Percentiles rank a stretch among this genome's conserved stretches.
These are phyloP conservation scores for Lichtheimia hyalospora DNA, from an alignment of 371 early-diverging fungal species.

Conservation along the genomic window DNA sequence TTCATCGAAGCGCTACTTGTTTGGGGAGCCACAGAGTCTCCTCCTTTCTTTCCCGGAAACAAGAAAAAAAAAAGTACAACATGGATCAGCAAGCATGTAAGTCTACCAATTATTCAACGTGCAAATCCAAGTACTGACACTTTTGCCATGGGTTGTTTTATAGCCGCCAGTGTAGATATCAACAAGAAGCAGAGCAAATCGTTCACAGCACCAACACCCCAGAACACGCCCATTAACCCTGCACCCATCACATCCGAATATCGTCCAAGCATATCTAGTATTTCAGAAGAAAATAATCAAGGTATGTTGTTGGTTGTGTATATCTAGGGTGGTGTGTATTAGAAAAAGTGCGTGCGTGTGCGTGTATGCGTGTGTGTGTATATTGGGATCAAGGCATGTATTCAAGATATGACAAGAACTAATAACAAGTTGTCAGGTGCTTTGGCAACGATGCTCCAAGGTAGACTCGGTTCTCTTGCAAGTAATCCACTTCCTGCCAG, in stretches of 20 bases:
- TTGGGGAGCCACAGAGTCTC: too few species aligned
- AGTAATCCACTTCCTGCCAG: conserved; percentile 74
- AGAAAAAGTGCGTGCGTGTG: too few species aligned
- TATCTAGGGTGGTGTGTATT: too few species aligned
- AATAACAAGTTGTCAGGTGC: conserved; percentile 10
- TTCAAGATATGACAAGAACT: too few species aligned
- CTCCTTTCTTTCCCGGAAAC: too few species aligned
- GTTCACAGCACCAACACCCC: conserved; percentile 47
- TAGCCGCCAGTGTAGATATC: conserved; percentile 25
- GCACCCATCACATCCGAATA: conserved; percentile 44
- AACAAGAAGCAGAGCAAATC: conserved; percentile 32
- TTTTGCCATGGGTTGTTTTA: not conserved
- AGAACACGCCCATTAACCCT: conserved; percentile 47
- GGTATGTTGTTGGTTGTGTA: too few species aligned
- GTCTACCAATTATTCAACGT: not conserved
- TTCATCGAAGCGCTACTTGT: too few species aligned
- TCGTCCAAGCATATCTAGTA: conserved; percentile 39
- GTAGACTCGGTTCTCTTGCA: conserved; percentile 70
- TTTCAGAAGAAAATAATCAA: conserved; percentile 33
- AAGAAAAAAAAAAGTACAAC: conserved; percentile 23
- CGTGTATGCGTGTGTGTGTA: too few species aligned
- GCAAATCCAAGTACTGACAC: not conserved
- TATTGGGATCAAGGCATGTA: too few species aligned
- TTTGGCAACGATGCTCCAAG: conserved; percentile 58
- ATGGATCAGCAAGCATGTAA: conserved; percentile 3